A percentile compares a stretch with the other conserved stretches of the same genome.
Evolutionary conservation across 2,329 filamentous ascomycete genomes (phyloP).

Genomic region (Diaporthe humulicola): DNA sequence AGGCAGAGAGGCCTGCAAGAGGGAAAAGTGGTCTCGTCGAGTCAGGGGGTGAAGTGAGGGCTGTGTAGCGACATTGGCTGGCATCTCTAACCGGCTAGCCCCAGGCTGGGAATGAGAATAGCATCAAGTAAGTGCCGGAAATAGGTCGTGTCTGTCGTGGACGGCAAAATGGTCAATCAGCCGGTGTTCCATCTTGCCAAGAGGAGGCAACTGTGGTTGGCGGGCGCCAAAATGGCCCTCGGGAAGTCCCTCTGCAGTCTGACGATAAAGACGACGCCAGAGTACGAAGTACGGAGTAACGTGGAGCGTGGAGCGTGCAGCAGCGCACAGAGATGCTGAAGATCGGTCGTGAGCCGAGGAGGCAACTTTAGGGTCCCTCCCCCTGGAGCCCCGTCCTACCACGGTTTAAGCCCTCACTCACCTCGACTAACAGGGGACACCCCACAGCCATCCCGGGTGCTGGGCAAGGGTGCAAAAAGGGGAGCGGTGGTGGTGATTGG

Average conservation of each 20-base stretch:
- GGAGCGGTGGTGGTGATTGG: conserved; percentile 13
- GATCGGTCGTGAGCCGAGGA: conserved; percentile 27
- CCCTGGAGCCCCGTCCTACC: not conserved
- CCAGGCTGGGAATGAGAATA: conserved; percentile 20
- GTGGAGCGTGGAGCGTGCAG: not conserved
- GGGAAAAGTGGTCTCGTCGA: conserved; percentile 3
- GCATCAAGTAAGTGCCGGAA: conserved; percentile 28
- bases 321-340: not conserved
- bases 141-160: conserved; percentile 3
- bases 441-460: conserved; percentile 18
- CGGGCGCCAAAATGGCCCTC: not conserved
- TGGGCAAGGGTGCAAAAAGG: conserved; percentile 25
- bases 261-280: not conserved
- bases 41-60: conserved; percentile 18
- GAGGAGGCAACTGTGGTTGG: conserved; percentile 6
- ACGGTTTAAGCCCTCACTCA: conserved; percentile 20
- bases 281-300: not conserved
- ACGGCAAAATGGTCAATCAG: conserved; percentile 21
- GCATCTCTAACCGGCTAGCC: conserved; percentile 12
- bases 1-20: not conserved
- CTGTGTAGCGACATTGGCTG: conserved; percentile 25
- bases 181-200: conserved; percentile 12
- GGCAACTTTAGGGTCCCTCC: not conserved
- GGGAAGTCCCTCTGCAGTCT: not conserved
- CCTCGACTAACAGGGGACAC: conserved; percentile 18